Evolutionary conservation across 2,329 filamentous ascomycete genomes (phyloP).

Genomic region (Pseudocercospora musae): DNA sequence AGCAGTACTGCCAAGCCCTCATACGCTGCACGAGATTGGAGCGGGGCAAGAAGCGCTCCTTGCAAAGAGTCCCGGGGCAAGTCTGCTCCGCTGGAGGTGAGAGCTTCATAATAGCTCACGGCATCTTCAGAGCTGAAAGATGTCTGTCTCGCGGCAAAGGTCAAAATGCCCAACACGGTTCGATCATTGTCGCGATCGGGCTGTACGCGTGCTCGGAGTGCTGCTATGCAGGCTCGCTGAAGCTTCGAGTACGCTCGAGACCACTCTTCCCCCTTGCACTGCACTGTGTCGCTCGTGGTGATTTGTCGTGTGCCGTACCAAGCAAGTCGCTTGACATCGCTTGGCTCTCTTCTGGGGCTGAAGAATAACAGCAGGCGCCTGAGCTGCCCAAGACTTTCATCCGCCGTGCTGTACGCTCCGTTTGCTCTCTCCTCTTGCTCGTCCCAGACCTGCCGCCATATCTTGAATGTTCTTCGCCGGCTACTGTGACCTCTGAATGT

Average conservation of each 20-base stretch:
- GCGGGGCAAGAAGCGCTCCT: constrained; percentile 32
- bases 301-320: constrained; percentile 42
- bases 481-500: constrained; percentile 74
- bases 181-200: constrained; percentile 24
- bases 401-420: constrained; percentile 37
- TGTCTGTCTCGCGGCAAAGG: constrained; percentile 38
- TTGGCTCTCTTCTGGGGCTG: constrained; percentile 32
- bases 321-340: constrained; percentile 41
- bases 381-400: constrained; percentile 41
- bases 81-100: constrained; percentile 22
- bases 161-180: constrained; percentile 28
- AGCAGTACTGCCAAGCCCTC: constrained; percentile 29
- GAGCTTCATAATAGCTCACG: constrained; percentile 32
- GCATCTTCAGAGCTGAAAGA: constrained; percentile 23
- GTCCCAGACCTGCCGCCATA: constrained; percentile 63
- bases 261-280: constrained; percentile 38
- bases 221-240: constrained; percentile 36
- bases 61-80: constrained; percentile 27
- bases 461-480: constrained; percentile 57
- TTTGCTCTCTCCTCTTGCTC: constrained; percentile 40
- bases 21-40: constrained; percentile 27
- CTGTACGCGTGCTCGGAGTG: constrained; percentile 18
- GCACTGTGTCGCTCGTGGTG: constrained; percentile 24
- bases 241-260: constrained; percentile 42
- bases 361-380: constrained; percentile 46